Percentiles rank a stretch among this genome's conserved stretches.
Evolutionary conservation across 1,284 basidiomycete species (phyloP).

Genomic region (Puccinia polysora): DNA sequence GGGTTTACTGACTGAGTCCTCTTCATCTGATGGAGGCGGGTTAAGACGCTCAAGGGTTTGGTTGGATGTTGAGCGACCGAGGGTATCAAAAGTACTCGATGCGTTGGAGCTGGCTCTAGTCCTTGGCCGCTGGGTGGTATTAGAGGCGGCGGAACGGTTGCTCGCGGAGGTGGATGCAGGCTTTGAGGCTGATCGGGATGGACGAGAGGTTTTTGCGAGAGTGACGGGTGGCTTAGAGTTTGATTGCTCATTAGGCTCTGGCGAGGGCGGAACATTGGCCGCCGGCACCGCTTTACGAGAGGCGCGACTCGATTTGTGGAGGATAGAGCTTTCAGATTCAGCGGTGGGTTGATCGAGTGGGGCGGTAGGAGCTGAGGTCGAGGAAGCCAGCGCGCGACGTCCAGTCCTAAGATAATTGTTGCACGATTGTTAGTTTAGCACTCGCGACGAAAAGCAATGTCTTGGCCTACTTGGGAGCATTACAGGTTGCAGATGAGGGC

Average conservation of each 20-base stretch:
- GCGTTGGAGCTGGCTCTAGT: slow-evolving; percentile 21
- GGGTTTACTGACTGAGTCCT: background rate
- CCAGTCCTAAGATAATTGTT: slow-evolving; percentile 1
- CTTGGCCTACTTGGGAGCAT: background rate
- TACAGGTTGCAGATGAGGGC: slow-evolving; percentile 8
- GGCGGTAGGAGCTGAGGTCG: background rate
- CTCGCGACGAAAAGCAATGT: background rate
- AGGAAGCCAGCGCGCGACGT: slow-evolving; percentile 5
- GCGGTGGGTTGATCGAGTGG: background rate
- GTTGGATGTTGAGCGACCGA: slow-evolving; percentile 1
- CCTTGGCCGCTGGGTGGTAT: background rate
- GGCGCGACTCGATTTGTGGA: slow-evolving; percentile 2
- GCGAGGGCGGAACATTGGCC: background rate
- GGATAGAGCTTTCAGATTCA: slow-evolving; percentile 3
- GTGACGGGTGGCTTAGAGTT: slow-evolving; percentile 19
- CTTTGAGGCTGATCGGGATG: slow-evolving; percentile 27
- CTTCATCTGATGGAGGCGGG: background rate
- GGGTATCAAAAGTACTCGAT: slow-evolving; percentile 11
- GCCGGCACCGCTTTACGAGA: slow-evolving; percentile 8
- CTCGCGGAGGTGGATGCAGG: slow-evolving; percentile 9
- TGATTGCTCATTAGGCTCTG: slow-evolving; percentile 18
- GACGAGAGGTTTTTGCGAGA: slow-evolving; percentile 6
- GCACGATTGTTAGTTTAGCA: background rate
- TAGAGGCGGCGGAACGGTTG: background rate
- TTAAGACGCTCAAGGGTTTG: background rate